Conservation (phyloP, 108 stramenopile genomes). For the Aurantiochytrium sp. region DNA sequence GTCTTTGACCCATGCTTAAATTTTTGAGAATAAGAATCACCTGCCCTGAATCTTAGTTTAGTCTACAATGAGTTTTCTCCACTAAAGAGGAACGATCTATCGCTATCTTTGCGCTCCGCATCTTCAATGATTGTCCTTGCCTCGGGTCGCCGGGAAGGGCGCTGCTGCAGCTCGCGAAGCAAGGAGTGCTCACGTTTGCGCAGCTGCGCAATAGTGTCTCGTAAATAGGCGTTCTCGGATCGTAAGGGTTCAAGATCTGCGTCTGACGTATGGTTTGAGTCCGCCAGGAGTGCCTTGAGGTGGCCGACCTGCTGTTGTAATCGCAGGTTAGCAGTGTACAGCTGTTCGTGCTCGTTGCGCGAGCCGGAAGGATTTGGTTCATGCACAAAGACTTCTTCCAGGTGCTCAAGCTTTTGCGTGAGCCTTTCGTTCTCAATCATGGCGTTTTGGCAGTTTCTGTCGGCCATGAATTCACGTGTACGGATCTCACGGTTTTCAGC, state of each 20-base stretch:
- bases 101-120: too few relatives aligned
- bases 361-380: neutral
- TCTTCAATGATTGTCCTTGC: too few relatives aligned
- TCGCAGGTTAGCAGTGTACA: neutral
- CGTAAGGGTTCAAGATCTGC: neutral
- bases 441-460: slow-evolving; percentile 19
- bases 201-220: neutral
- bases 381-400: slow-evolving; percentile 28
- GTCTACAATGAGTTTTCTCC: too few relatives aligned
- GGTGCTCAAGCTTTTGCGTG: slow-evolving; percentile 30
- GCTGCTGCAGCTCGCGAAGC: neutral
- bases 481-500: neutral
- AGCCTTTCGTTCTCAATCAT: slow-evolving; percentile 33
- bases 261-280: neutral
- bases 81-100: too few relatives aligned
- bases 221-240: neutral
- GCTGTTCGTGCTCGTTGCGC: neutral
- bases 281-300: neutral
- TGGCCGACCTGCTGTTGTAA: neutral
- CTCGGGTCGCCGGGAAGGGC: neutral
- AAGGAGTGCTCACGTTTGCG: neutral
- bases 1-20: too few relatives aligned
- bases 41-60: too few relatives aligned
- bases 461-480: neutral
- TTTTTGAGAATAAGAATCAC: too few relatives aligned